Evolutionary conservation across 1,139 yeast species (phyloP).

Genomic region (Debaryomyces psychrophilus): DNA sequence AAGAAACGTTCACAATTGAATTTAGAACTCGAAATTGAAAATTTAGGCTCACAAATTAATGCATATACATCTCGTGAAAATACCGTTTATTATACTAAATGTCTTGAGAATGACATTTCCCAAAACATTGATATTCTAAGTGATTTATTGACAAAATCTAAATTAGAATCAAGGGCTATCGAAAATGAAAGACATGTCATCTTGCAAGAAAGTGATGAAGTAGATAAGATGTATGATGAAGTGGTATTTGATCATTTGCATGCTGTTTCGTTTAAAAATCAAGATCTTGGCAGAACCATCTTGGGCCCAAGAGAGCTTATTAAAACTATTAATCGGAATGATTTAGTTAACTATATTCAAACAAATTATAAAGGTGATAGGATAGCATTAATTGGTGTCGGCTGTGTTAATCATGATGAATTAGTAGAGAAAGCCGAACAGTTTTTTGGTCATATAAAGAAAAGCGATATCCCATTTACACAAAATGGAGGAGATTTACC

Average conservation of each 20-base stretch:
- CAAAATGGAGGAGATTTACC: slow-evolving; percentile 84
- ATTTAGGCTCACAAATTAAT: slow-evolving; percentile 94
- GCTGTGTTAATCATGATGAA: slow-evolving; percentile 86
- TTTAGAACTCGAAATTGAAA: slow-evolving; percentile 90
- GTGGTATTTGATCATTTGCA: slow-evolving; percentile 97
- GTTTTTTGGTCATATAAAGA: slow-evolving; percentile 75
- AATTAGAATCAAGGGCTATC: slow-evolving; percentile 78
- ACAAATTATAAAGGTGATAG: slow-evolving; percentile 94
- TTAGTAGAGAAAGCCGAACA: slow-evolving; percentile 76
- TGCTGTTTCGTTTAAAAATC: slow-evolving; percentile 86
- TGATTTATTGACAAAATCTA: slow-evolving; percentile 86
- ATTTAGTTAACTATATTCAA: slow-evolving; percentile 76
- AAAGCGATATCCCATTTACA: slow-evolving; percentile 64
- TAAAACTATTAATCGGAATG: slow-evolving; percentile 72
- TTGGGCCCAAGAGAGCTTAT: slow-evolving; percentile 93
- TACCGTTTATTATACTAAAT: slow-evolving; percentile 94
- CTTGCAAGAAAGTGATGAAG: slow-evolving; percentile 95
- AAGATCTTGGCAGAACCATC: slow-evolving; percentile 96
- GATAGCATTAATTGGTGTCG: slow-evolving; percentile 96
- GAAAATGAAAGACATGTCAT: slow-evolving; percentile 97
- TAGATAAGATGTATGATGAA: slow-evolving; percentile 96
- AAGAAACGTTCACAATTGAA: slow-evolving; percentile 76
- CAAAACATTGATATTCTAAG: slow-evolving; percentile 85
- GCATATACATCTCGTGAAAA: slow-evolving; percentile 97
- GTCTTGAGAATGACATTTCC: slow-evolving; percentile 78